Conservation (phyloP, 73 alveolate species). For the Blepharisma stoltei region DNA sequence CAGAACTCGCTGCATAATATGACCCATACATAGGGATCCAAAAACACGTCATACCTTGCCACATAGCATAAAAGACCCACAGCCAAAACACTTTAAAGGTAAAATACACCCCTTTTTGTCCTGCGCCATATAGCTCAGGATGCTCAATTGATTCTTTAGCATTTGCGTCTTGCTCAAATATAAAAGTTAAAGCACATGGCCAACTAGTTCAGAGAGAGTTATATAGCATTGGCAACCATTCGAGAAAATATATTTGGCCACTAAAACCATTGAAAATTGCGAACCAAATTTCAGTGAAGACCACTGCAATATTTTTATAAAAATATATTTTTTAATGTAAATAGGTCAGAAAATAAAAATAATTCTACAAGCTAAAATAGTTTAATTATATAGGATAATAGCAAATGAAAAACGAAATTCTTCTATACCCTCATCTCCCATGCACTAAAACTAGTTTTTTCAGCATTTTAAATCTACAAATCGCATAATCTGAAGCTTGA, state of each 20-base stretch:
- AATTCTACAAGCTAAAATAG: no score
- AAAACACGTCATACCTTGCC: constrained; percentile 77
- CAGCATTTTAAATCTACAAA: constrained; percentile 71
- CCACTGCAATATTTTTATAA: constrained; percentile 69
- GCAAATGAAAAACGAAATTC: constrained; percentile 89
- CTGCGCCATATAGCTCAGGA: constrained; percentile 80
- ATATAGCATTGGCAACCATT: constrained; percentile 72
- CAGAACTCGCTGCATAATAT: constrained; percentile 41
- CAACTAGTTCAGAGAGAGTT: constrained; percentile 77
- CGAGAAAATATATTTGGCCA: constrained; percentile 77
- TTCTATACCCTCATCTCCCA: constrained; percentile 90
- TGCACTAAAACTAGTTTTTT: constrained; percentile 81
- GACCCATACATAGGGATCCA: constrained; percentile 54
- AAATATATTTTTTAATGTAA: constrained; percentile 69
- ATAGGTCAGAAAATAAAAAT: no score
- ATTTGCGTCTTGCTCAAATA: constrained; percentile 49
- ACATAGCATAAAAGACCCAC: constrained; percentile 61
- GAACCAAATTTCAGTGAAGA: constrained; percentile 55
- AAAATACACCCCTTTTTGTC: constrained; percentile 67
- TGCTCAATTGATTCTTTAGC: constrained; percentile 49
- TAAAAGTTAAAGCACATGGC: constrained; percentile 46
- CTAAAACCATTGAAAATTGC: constrained; percentile 80
- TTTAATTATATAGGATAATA: constrained; percentile 76
- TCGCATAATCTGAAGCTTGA: constrained; percentile 81
- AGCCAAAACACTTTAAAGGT: constrained; percentile 74